Evolutionary conservation across 2,329 filamentous ascomycete species (phyloP).

Genomic region (Aspergillus japonicus): DNA sequence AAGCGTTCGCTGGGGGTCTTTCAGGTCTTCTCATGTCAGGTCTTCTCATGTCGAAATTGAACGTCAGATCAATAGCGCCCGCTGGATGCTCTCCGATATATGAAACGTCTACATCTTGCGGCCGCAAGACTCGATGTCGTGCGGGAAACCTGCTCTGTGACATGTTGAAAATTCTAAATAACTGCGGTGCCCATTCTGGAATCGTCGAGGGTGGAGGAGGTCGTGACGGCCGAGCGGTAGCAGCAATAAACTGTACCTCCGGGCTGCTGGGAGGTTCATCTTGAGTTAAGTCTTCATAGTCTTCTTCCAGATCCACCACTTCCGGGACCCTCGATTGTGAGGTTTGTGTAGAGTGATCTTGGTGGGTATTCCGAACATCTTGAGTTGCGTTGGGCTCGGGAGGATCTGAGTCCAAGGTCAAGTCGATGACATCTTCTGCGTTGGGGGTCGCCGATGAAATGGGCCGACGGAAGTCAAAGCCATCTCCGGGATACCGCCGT

Average conservation of each 20-base stretch:
- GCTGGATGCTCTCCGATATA: slow-evolving; percentile 24
- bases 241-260: slow-evolving; percentile 52
- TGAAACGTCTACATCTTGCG: slow-evolving; percentile 18
- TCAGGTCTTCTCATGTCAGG: slow-evolving; percentile 20
- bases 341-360: neutral
- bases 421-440: slow-evolving; percentile 44
- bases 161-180: neutral
- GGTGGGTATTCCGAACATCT: neutral
- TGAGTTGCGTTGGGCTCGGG: slow-evolving; percentile 13
- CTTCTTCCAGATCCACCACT: slow-evolving; percentile 43
- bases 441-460: slow-evolving; percentile 39
- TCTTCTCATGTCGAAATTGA: slow-evolving; percentile 27
- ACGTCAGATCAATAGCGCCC: slow-evolving; percentile 26
- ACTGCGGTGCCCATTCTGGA: neutral
- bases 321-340: slow-evolving; percentile 31
- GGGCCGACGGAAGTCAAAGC: slow-evolving; percentile 56
- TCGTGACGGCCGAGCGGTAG: slow-evolving; percentile 24
- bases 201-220: slow-evolving; percentile 4
- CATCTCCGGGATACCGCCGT: slow-evolving; percentile 51
- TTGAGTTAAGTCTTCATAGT: slow-evolving; percentile 18
- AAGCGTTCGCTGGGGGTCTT: slow-evolving; percentile 29
- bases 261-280: slow-evolving; percentile 38
- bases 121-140: neutral
- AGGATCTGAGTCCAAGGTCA: slow-evolving; percentile 48
- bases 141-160: neutral